Base-by-base conservation (phyloP, 306 rosid genomes). In the Cicer bijugum region DNA sequence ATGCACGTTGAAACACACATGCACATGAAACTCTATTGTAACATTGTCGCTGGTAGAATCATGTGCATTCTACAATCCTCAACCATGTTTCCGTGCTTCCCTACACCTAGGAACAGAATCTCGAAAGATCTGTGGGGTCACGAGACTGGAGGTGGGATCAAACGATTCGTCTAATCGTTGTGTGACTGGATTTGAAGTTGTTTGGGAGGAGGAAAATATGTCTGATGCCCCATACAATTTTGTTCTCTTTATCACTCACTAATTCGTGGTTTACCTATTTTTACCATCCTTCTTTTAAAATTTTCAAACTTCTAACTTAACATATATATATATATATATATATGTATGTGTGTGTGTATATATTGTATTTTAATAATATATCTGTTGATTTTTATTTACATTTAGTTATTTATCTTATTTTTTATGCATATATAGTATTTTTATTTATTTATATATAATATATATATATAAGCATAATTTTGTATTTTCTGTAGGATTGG, bases 1-100 rank as follows among this genome's bases (percentile, higher is more conserved):
- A 63, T 12, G 52, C 71, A 53, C 8, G 50, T 45, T 48, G 12
- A 62, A 35, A 69, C 75, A 63, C 9, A 50, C 33, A 50, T 8
- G 12, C 2, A 19, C 46, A 64, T 46, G 5, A 20, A 81, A 63
- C 63, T 33, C 52, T 42, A 14, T 28, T 28, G 35, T 28, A 28
- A 4, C 4, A 28, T 28, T 28, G 35, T 28, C 35, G 4, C 5
- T 4, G 5, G 35, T 28, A 28, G 35, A 28, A 28, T 28, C 35
- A 28, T 28, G 35, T 28, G 35, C 35, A 28, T 28, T 28, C 35
- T 28, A 28, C 35, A 3, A 28, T 28, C 35, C 0, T 28, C 35
- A 28, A 28, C 35, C 35, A 28, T 28, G 35, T 28, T 28, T 28
- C 35, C 5, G 5, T 28, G 20, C 17, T 50, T 7, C 19, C 0